These are phyloP conservation scores for Protea cynaroides DNA, from an alignment of 164 flowering plant genomes.

Conservation along the genomic window DNA sequence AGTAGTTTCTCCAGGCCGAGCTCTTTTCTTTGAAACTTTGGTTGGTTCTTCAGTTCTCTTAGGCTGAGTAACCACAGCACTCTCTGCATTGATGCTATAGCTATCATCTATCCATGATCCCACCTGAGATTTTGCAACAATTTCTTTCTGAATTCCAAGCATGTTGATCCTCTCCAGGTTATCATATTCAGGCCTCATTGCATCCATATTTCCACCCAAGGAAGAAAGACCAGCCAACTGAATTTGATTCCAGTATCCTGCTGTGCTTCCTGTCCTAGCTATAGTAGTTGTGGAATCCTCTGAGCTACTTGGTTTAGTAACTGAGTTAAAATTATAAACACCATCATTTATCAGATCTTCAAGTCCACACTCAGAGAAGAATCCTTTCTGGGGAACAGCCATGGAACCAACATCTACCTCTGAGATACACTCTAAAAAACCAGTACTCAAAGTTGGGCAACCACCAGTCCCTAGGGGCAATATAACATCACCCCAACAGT, in stretches of 20 bases:
- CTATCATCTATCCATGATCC: constrained; percentile 56
- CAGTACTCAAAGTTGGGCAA: constrained; percentile 6
- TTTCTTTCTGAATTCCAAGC: constrained; percentile 26
- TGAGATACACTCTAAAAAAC: constrained; percentile 33
- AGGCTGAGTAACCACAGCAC: constrained; percentile 18
- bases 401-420: constrained; percentile 27
- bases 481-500: constrained; percentile 33
- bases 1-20: constrained; percentile 73
- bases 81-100: constrained; percentile 38
- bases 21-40: constrained; percentile 59
- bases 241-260: constrained; percentile 25
- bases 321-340: constrained; percentile 15
- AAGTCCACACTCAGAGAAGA: constrained; percentile 58
- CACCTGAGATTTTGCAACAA: constrained; percentile 35
- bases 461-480: constrained; percentile 14
- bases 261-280: constrained; percentile 31
- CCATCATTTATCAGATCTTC: constrained; percentile 43
- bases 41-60: constrained; percentile 40
- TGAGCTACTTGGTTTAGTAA: constrained; percentile 20
- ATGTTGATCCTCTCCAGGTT: constrained; percentile 17
- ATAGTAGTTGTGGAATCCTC: constrained; percentile 44
- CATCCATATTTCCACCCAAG: constrained; percentile 24
- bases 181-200: constrained; percentile 16
- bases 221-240: constrained; percentile 24
- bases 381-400: constrained; percentile 33